These are phyloP conservation scores for Penicillium sp. DNA, from an alignment of 2,329 filamentous ascomycete species.

Conservation along the genomic window DNA sequence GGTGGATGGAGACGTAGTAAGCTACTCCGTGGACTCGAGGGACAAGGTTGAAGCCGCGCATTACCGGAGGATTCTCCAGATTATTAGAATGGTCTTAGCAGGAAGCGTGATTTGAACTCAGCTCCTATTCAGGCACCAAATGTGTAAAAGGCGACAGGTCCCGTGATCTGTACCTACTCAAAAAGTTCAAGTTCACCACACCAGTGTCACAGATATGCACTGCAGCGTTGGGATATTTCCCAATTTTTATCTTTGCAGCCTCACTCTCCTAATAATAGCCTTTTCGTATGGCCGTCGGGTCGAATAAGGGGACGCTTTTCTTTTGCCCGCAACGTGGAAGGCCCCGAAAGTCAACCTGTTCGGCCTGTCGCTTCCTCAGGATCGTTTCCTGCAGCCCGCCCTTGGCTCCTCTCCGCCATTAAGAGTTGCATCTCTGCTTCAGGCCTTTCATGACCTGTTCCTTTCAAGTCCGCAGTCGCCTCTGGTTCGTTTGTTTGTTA, in stretches of 20 bases:
- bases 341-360: constrained; percentile 14
- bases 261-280: constrained; percentile 14
- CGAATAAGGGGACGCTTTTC: neutral
- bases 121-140: neutral
- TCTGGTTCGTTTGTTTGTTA: constrained; percentile 19
- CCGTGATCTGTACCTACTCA: neutral
- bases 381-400: constrained; percentile 21
- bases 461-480: constrained; percentile 6
- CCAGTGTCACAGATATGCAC: constrained; percentile 3
- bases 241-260: constrained; percentile 7
- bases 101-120: neutral
- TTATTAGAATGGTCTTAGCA: neutral
- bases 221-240: neutral
- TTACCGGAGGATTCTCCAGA: neutral
- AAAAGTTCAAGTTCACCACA: neutral
- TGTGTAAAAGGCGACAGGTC: neutral
- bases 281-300: neutral
- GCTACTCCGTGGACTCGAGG: neutral
- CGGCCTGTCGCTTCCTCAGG: neutral
- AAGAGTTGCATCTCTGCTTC: constrained; percentile 8
- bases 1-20: neutral
- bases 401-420: constrained; percentile 20
- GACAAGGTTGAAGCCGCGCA: neutral
- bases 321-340: constrained; percentile 27
- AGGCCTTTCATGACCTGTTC: constrained; percentile 18